These are phyloP conservation scores for Dothideomycetes sp. DNA, from an alignment of 2,329 filamentous ascomycete species.

Conservation along the genomic window DNA sequence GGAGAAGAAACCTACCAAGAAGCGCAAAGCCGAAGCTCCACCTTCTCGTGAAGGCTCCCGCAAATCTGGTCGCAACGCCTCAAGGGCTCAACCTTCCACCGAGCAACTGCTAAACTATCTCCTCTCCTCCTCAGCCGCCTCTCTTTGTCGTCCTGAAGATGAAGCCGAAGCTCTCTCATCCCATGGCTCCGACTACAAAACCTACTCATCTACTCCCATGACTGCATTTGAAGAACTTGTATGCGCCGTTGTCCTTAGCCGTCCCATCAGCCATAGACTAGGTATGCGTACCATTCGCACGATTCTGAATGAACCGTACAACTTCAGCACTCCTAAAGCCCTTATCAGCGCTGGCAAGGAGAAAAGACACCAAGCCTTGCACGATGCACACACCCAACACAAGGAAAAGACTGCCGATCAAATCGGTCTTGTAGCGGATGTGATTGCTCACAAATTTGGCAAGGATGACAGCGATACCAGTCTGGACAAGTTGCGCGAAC, in stretches of 20 bases:
- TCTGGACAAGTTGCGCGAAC: slow-evolving; percentile 25
- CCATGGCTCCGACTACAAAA: slow-evolving; percentile 20
- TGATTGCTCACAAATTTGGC: slow-evolving; percentile 25
- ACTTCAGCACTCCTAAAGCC: slow-evolving; percentile 26
- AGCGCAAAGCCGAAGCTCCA: slow-evolving; percentile 17
- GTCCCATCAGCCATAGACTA: slow-evolving; percentile 36
- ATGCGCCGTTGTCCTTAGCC: slow-evolving; percentile 35
- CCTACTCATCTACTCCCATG: slow-evolving; percentile 26
- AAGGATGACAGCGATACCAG: slow-evolving; percentile 24
- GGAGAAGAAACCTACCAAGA: slow-evolving; percentile 18
- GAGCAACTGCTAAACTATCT: slow-evolving; percentile 28
- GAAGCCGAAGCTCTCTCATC: slow-evolving; percentile 24
- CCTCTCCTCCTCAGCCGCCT: slow-evolving; percentile 23
- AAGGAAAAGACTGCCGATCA: slow-evolving; percentile 38
- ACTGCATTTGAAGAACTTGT: slow-evolving; percentile 39
- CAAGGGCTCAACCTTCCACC: slow-evolving; percentile 18
- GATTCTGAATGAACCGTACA: slow-evolving; percentile 36
- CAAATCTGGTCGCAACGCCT: slow-evolving; percentile 21
- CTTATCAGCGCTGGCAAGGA: slow-evolving; percentile 31
- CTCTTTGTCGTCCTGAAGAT: slow-evolving; percentile 27
- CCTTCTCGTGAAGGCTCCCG: slow-evolving; percentile 21
- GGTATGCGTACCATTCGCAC: slow-evolving; percentile 37
- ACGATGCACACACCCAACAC: slow-evolving; percentile 36
- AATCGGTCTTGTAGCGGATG: slow-evolving; percentile 27
- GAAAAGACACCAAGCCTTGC: slow-evolving; percentile 31